Percentiles rank a stretch among this genome's conserved stretches.
phyloP scores from a whole-genome alignment of 306 rosid species.

The Pyrus communis region DNA sequence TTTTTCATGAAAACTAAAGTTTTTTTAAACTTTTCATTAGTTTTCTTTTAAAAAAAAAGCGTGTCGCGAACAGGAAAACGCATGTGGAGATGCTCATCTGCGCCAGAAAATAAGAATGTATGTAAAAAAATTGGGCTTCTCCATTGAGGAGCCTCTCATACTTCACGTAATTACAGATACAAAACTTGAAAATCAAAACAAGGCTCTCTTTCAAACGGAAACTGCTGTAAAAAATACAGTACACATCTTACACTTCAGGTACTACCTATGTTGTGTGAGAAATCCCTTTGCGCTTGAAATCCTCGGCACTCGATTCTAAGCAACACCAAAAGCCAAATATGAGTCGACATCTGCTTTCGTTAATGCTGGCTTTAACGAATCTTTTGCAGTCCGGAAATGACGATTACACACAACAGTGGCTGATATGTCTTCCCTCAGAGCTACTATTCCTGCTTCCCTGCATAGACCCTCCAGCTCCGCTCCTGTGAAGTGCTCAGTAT shows the following conservation, averaged over 20 bases:
- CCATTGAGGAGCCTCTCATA: neutral
- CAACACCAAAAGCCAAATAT: conserved; percentile 19
- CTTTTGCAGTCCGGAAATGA: conserved; percentile 62
- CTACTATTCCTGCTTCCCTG: conserved; percentile 79
- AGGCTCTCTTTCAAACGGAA: no score
- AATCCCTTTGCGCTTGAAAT: neutral
- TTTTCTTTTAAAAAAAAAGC: no score
- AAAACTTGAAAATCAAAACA: no score
- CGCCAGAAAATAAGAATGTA: no score
- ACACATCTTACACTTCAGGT: conserved; percentile 16
- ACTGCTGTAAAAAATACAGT: neutral
- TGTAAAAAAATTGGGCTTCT: neutral
- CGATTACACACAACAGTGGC: conserved; percentile 48
- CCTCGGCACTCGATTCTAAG: conserved; percentile 18
- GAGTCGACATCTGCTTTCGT: conserved; percentile 42
- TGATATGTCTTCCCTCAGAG: conserved; percentile 67
- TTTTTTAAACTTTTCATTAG: no score
- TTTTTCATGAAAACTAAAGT: no score
- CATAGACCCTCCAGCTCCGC: conserved; percentile 85
- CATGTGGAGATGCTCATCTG: no score
- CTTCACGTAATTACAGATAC: no score
- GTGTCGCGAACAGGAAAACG: no score
- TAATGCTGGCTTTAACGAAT: conserved; percentile 59
- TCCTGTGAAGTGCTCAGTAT: conserved; percentile 80
- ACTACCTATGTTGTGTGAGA: conserved; percentile 19